Evolutionary conservation across 805 yeast genomes (phyloP).

Genomic region (Groenewaldozyma salmanticensis): DNA sequence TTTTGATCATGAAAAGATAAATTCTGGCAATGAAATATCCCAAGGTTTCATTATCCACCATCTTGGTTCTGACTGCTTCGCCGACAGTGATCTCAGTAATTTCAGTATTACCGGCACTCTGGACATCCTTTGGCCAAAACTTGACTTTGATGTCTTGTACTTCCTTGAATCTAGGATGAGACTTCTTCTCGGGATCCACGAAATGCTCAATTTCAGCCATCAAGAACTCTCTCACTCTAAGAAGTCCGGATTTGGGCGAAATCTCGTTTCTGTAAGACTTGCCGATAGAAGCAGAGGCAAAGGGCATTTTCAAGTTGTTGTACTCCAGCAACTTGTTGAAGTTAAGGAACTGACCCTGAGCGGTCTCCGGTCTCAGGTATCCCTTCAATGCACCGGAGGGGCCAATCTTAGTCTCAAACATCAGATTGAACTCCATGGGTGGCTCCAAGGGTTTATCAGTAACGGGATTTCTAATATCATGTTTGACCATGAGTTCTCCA

Average conservation of each 20-base stretch:
- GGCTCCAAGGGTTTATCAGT: conserved; percentile 78
- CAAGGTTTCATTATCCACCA: conserved; percentile 93
- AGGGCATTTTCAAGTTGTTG: conserved; percentile 95
- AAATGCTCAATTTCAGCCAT: conserved; percentile 99
- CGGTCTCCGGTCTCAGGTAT: conserved; percentile 96
- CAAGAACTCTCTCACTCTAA: conserved; percentile 96
- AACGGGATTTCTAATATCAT: conserved; percentile 83
- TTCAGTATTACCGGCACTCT: conserved; percentile 73
- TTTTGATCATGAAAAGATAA: conserved; percentile 68
- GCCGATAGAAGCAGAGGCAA: conserved; percentile 99
- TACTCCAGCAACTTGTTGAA: conserved; percentile 87
- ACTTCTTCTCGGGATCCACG: conserved; percentile 86
- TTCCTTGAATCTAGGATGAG: conserved; percentile 69
- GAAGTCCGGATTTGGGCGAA: conserved; percentile 94
- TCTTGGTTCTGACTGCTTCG: conserved; percentile 77
- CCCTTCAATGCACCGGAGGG: conserved; percentile 97
- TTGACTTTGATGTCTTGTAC: conserved; percentile 63
- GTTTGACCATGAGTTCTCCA: conserved; percentile 77
- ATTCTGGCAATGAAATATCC: conserved; percentile 97
- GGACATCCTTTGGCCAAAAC: conserved; percentile 80
- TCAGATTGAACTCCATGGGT: conserved; percentile 92
- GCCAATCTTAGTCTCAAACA: conserved; percentile 99
- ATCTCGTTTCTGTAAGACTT: conserved; percentile 98
- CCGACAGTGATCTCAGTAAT: conserved; percentile 62
- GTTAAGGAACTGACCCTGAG: conserved; percentile 98